phyloP scores from a whole-genome alignment of 306 rosid species.

The Leucaena leucocephala region DNA sequence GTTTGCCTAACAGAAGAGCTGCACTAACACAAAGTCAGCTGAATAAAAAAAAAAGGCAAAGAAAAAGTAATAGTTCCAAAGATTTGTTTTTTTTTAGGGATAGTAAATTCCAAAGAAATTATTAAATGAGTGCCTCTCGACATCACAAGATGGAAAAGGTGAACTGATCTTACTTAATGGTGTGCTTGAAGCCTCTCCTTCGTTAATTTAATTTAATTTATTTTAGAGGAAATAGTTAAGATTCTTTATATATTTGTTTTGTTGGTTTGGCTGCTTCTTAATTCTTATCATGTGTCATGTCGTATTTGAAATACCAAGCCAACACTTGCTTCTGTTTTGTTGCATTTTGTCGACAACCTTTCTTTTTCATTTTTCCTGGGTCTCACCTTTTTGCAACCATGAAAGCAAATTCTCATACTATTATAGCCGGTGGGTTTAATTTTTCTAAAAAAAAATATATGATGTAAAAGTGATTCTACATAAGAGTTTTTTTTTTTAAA shows the following conservation, averaged over 20 bases:
- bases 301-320: slow-evolving; percentile 26
- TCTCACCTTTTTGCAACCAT: slow-evolving; percentile 16
- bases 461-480: no score
- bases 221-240: neutral
- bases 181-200: slow-evolving; percentile 24
- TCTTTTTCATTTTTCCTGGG: neutral
- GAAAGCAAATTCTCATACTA: slow-evolving; percentile 4
- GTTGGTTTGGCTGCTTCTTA: slow-evolving; percentile 3
- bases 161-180: slow-evolving; percentile 4
- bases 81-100: no score
- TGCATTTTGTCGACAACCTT: slow-evolving; percentile 39
- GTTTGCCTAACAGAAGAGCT: neutral
- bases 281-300: slow-evolving; percentile 21
- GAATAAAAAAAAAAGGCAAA: neutral
- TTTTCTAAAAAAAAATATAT: no score
- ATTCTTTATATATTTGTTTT: slow-evolving; percentile 6
- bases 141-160: slow-evolving; percentile 8
- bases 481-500: no score
- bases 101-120: no score
- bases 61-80: neutral
- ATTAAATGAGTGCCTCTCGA: slow-evolving; percentile 31
- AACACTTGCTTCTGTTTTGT: slow-evolving; percentile 22
- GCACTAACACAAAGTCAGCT: neutral
- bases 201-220: neutral
- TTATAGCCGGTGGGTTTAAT: no score